A percentile compares a stretch with the other conserved stretches of the same genome.
Conservation (phyloP, 208 protist genomes). For the Tetramitus jugosus region DNA sequence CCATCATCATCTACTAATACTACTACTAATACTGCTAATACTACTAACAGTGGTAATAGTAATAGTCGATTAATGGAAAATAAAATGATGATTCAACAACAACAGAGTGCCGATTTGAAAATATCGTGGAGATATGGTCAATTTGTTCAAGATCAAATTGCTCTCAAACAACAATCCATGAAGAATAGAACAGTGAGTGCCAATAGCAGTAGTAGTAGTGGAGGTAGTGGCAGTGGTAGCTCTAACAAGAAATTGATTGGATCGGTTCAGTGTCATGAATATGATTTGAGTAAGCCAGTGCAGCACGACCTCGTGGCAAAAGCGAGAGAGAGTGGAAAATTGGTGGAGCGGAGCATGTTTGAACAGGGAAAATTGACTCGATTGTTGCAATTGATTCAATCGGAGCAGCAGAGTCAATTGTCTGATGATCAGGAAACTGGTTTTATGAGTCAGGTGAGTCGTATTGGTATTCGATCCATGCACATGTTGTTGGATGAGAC, state of each 20-base stretch:
- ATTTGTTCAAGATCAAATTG: slow-evolving; percentile 7
- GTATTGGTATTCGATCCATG: not conserved
- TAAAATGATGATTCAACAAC: not conserved
- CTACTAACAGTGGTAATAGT: no score
- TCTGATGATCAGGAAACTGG: not conserved
- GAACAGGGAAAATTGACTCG: no score
- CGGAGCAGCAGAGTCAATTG: no score
- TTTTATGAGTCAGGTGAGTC: not conserved
- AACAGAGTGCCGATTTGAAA: not conserved
- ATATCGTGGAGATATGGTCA: slow-evolving; percentile 17
- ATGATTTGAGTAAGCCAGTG: slow-evolving; percentile 15
- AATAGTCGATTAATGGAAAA: no score
- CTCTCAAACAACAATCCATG: not conserved
- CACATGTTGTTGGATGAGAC: not conserved
- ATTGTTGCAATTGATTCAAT: not conserved
- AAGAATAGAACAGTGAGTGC: not conserved
- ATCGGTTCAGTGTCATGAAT: not conserved
- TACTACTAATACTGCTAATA: not conserved
- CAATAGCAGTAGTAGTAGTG: no score
- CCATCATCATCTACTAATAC: no score
- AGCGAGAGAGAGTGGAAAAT: no score
- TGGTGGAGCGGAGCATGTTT: no score
- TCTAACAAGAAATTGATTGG: no score
- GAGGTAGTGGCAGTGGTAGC: no score
- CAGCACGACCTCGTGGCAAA: slow-evolving; percentile 1